phyloP scores from a whole-genome alignment of 441 rosid species.

The Pelargonium cotyledonis region DNA sequence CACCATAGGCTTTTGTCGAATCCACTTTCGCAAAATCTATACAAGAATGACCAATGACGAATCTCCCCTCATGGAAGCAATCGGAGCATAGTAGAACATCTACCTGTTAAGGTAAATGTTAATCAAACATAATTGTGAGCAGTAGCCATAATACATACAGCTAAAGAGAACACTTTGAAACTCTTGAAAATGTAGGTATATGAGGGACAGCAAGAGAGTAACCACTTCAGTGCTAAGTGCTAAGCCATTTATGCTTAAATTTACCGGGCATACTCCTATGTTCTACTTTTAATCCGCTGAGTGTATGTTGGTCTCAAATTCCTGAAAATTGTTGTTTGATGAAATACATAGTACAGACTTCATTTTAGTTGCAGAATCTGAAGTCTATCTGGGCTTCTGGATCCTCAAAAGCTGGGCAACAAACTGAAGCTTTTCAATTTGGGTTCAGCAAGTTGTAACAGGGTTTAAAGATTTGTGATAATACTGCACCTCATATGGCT shows the following conservation, averaged over 20 bases:
- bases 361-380: background rate
- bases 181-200: background rate
- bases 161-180: background rate
- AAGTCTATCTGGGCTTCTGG: background rate
- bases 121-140: constrained; percentile 12
- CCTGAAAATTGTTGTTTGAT: no score
- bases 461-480: background rate
- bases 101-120: constrained; percentile 42
- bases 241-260: background rate
- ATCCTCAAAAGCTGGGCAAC: background rate
- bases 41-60: constrained; percentile 78
- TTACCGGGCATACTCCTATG: background rate
- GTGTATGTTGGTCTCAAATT: no score
- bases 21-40: constrained; percentile 70
- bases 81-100: constrained; percentile 60
- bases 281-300: no score
- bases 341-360: no score
- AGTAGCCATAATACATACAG: background rate
- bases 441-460: background rate
- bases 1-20: constrained; percentile 52
- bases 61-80: constrained; percentile 82
- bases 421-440: background rate
- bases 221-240: background rate
- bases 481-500: no score
- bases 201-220: background rate